A percentile compares a stretch with the other conserved stretches of the same genome.
phyloP scores from a whole-genome alignment of 257 asterid genomes.

The Henckelia pumila region DNA sequence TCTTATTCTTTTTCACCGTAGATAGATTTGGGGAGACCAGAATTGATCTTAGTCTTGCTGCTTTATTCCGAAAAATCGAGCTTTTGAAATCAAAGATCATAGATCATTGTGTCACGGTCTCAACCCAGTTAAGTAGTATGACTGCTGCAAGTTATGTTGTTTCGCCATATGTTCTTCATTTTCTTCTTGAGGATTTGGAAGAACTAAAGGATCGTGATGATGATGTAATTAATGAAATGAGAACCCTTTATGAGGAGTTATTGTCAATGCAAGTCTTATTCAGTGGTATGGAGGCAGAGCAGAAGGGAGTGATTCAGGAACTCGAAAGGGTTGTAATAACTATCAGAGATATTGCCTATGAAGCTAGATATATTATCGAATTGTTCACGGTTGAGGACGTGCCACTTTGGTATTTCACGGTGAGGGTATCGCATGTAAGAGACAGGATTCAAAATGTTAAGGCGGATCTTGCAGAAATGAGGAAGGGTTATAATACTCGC shows the following conservation, averaged over 20 bases:
- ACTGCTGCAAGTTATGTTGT: conserved; percentile 1
- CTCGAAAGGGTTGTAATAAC: conserved; percentile 6
- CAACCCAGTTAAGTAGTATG: neutral
- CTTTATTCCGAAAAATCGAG: neutral
- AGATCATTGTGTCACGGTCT: conserved; percentile 3
- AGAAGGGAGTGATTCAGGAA: neutral
- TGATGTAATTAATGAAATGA: conserved; percentile 1
- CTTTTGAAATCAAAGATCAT: conserved; percentile 12
- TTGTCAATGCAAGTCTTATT: neutral
- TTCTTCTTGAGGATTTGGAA: conserved; percentile 16
- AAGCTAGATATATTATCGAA: conserved; percentile 25
- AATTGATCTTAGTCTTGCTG: neutral
- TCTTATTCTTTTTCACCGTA: neutral
- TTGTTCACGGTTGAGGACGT: conserved; percentile 8
- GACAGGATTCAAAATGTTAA: conserved; percentile 12
- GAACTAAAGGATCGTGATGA: neutral
- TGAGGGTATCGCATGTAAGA: conserved; percentile 16
- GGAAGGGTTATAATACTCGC: neutral
- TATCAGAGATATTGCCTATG: conserved; percentile 26
- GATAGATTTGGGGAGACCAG: neutral
- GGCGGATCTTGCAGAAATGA: neutral
- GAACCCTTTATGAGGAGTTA: conserved; percentile 10
- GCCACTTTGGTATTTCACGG: conserved; percentile 16
- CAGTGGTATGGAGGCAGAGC: neutral
- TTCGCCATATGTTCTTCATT: conserved; percentile 1